Evolutionary conservation across 768 basidiomycete species (phyloP).

Genomic region (Tephrocybe sp.): DNA sequence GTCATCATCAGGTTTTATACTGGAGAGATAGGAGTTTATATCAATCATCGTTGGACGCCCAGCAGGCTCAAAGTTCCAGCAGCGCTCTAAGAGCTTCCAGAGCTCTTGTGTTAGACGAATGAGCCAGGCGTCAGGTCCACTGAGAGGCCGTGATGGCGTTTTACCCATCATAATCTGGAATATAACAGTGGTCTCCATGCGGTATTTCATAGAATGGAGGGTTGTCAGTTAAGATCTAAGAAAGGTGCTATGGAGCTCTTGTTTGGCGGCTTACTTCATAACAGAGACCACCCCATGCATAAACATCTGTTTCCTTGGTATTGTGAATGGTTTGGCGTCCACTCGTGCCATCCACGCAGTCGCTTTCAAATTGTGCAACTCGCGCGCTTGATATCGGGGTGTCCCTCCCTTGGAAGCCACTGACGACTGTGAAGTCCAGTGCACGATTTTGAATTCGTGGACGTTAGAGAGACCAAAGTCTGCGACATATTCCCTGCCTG

Average conservation of each 20-base stretch:
- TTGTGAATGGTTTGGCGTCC: not conserved
- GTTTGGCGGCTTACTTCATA: not conserved
- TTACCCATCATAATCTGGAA: not conserved
- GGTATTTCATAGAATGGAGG: not conserved
- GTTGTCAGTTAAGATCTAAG: not conserved
- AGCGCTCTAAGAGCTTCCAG: not conserved
- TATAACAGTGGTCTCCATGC: not conserved
- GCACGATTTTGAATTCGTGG: not conserved
- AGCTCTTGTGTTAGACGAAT: not conserved
- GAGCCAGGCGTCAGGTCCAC: not conserved
- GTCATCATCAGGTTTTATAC: not conserved
- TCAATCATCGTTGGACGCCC: not conserved
- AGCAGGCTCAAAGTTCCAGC: not conserved
- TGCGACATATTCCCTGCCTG: not conserved
- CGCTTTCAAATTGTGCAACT: not conserved
- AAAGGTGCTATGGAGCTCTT: not conserved
- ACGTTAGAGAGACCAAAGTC: slow-evolving; percentile 1
- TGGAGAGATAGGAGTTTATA: not conserved
- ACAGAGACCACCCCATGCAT: not conserved
- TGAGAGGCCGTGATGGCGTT: not conserved
- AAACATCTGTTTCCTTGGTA: not conserved
- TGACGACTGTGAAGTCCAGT: not conserved
- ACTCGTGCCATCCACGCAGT: not conserved
- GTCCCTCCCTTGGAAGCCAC: not conserved
- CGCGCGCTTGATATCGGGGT: not conserved